Evolutionary conservation across 2,329 filamentous ascomycete species (phyloP), one percentile per base, ranked within the genome.

Genomic region (Colletotrichum orchidophilum): DNA sequence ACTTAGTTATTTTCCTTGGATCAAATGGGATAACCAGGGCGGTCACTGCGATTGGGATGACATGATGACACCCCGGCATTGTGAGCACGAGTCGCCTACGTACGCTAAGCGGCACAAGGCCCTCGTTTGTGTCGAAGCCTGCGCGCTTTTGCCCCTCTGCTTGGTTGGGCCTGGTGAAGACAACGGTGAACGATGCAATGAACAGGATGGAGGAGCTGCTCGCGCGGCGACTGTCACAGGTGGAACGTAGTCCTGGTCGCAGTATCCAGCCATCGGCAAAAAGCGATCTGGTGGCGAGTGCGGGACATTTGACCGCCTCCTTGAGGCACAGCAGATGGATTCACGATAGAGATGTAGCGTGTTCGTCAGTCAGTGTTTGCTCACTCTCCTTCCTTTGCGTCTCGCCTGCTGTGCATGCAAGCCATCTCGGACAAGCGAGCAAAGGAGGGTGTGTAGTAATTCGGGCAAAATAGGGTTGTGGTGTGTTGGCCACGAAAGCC

Each of bases 401-500:
- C 13, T 54, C 29, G 52, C 27, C 21, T 49, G 21, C 27, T 15
- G 39, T 42, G 29, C 42, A 60, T 60, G 42, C 29, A 49, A 42
- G 31, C 39, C 55, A n/a, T 29, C 15, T 46, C 21, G n/a, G 29
- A 27, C 39, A 39, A 42, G 29, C 29, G 31, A 52, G 15, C 18
- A n/a, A 35, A 6, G 46, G 27, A 31, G 29, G 29, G 49, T 39
- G 63, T 49, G 24, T 18, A 24, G 24, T 39, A 50, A 54, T 53
- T 33, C 49, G 63, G 58, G 27, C 57, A 46, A 68, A 68, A 63
- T 50, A 70, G 67, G 63, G 54, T 52, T 42, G 27, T 63, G 58
- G 57, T 71, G 52, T 57, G 35, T 27, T 60, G 62, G 66, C 52
- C 66, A 46, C 46, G 61, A 69, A 42, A 33, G 64, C 68, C 68